These are phyloP conservation scores for Thraustochytrium striatum DNA, from an alignment of 352 stramenopile species.

Conservation along the genomic window DNA sequence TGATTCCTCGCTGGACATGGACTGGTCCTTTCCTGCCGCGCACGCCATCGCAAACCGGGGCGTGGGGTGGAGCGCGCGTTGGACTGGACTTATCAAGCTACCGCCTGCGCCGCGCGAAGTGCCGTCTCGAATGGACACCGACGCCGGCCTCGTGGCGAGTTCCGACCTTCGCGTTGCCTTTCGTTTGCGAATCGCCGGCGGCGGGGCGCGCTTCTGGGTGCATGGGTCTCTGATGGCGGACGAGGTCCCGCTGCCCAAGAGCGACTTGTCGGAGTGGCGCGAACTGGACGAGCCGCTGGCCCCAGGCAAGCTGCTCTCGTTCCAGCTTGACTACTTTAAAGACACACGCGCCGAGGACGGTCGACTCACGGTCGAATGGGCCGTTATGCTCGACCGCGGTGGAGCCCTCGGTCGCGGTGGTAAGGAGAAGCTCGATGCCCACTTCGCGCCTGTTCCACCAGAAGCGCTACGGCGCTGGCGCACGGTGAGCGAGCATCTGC, in stretches of 20 bases:
- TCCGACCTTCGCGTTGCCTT: not conserved
- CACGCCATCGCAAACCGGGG: not conserved
- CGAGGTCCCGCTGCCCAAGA: not conserved
- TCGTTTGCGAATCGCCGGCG: conserved; percentile 20
- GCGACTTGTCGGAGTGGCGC: not conserved
- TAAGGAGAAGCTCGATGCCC: not conserved
- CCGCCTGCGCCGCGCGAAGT: not conserved
- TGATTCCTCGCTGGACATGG: not conserved
- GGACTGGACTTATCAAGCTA: not conserved
- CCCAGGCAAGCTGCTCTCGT: not conserved
- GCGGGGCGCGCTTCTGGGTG: conserved; percentile 18
- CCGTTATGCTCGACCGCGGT: not conserved
- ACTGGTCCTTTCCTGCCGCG: not conserved
- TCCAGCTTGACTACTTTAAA: conserved; percentile 1
- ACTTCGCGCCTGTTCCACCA: not conserved
- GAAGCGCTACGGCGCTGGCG: not conserved
- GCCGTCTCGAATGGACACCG: not conserved
- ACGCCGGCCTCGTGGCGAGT: not conserved
- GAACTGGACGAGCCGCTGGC: not conserved
- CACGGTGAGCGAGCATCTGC: not conserved
- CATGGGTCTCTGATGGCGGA: not conserved
- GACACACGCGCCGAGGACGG: not conserved
- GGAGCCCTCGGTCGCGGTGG: too few relatives aligned
- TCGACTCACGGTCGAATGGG: not conserved
- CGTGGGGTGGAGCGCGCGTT: not conserved